Base-by-base conservation (phyloP, 371 early-diverging fungal genomes). In the Rhizomucor pusillus region DNA sequence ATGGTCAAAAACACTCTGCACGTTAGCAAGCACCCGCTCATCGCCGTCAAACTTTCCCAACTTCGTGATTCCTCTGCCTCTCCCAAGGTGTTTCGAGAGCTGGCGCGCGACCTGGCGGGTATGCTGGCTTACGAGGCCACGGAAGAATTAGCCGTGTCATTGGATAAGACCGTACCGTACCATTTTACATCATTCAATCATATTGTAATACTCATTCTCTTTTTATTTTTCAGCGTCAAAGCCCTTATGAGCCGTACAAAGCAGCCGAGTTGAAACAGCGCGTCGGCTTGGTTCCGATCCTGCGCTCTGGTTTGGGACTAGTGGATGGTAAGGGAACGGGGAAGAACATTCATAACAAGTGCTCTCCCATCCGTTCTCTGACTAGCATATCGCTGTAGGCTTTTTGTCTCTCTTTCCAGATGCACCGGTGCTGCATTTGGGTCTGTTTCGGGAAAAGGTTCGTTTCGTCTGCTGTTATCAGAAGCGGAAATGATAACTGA, bases 381-480 rank as follows among this genome's bases (percentile, higher is more conserved):
- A n/a, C n/a, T n/a, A n/a, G n/a, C n/a, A n/a, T n/a, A n/a, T n/a
- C n/a, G n/a, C n/a, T n/a, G n/a, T n/a, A 86, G 89, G 82, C 1
- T 85, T 91, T 48, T 69, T 89, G 40, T 67, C 70, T 2, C 55
- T 92, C 13, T 66, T 93, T 41, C 93, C 90, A 18, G 75, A 82
- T 5, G 90, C 93, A 13, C 76, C 82, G 41, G 82, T 91, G 18
- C 80, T 84, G 45, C 93, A 93, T 68, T 59, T 94, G 24, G 93
- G 94, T 16, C 65, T 93, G 24, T 94, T 84, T 71, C 75, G 93
- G 56, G 94, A 93, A 69, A 87, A 90, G 71, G 86, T 84, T 66
- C 39, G 36, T 19, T 41, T 37, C n/a, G n/a, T 5, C 3, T 5
- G 29, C 7, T 29, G 29, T 29, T 29, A 29, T 29, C 29, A 29